Base-by-base conservation (phyloP, 1,139 yeast species). In the Scheffersomyces segobiensis region DNA sequence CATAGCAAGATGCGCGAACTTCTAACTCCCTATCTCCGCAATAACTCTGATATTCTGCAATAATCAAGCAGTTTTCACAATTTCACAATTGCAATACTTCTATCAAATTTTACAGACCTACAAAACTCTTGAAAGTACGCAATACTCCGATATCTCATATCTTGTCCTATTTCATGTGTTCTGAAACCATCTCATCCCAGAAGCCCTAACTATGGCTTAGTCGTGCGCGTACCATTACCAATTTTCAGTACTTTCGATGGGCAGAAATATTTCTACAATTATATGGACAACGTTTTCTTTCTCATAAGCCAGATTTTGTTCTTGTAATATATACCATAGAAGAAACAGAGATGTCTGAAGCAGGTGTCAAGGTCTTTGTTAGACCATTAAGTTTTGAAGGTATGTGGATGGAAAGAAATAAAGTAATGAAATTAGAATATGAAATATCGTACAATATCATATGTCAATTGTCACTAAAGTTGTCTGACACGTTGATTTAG, bases 321-420 rank as follows among this genome's bases (percentile, higher is more conserved):
- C 42, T 32, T 32, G 42, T 32, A 17, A 32, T 32, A 32, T 14
- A 52, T 59, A 58, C 55, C 58, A 50, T 46, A 51, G 20, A 55
- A 50, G 54, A 47, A 46, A 59, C 49, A 50, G 50, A 48, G 50
- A 69, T 69, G 73, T 62, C 71, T 53, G 77, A 74, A 67, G 64
- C 75, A 58, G 50, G 50, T 20, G 67, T 67, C 62, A 78, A 78
- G 65, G 71, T 76, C 59, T 78, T 77, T 60, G 79, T 78, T 51
- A 77, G 81, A 73, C 82, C 82, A 48, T 69, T 78, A 57, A 70
- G 71, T 52, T 73, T 66, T 55, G 78, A 76, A 59, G 68, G 73
- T 69, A 69, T 62, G 73, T 67, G 50, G 12, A 5, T 32, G 17
- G 42, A 32, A 32, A 12, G 42, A 12, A 10, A 10, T 14, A 17